Conservation (phyloP, 2,329 filamentous ascomycete genomes). For the Pseudogymnoascus sp. region DNA sequence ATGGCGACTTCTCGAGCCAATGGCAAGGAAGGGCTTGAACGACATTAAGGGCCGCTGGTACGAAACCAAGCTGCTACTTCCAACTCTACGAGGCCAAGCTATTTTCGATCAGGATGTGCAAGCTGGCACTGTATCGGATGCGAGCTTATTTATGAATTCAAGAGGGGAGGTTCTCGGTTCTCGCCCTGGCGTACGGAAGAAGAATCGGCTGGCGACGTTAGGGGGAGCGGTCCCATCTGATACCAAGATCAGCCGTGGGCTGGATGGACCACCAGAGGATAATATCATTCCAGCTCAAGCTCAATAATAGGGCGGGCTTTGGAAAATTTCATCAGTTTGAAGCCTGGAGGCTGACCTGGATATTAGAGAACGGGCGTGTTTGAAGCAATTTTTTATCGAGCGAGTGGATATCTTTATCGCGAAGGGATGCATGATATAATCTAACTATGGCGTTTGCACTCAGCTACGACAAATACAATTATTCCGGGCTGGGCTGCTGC, state of each 20-base stretch:
- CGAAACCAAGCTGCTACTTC: constrained; percentile 43
- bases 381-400: neutral
- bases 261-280: constrained; percentile 22
- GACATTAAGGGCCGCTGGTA: constrained; percentile 55
- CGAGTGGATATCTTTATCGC: neutral
- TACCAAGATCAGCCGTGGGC: constrained; percentile 27
- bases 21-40: constrained; percentile 29
- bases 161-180: constrained; percentile 32
- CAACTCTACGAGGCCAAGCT: constrained; percentile 26
- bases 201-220: constrained; percentile 28
- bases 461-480: neutral
- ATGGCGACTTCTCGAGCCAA: constrained; percentile 26
- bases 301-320: neutral
- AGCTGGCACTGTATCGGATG: constrained; percentile 33
- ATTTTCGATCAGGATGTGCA: constrained; percentile 28
- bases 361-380: neutral
- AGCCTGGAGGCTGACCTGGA: neutral
- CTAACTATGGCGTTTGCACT: constrained; percentile 1
- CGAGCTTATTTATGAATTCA: constrained; percentile 38
- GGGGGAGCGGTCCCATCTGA: constrained; percentile 27
- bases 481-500: neutral
- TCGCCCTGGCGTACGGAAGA: constrained; percentile 23
- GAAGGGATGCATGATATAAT: neutral
- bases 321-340: too few relatives aligned
- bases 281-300: neutral